A percentile compares a stretch with the other conserved stretches of the same genome.
phyloP scores from a whole-genome alignment of 2,329 filamentous ascomycete genomes.

The Sphaceloma murrayae region DNA sequence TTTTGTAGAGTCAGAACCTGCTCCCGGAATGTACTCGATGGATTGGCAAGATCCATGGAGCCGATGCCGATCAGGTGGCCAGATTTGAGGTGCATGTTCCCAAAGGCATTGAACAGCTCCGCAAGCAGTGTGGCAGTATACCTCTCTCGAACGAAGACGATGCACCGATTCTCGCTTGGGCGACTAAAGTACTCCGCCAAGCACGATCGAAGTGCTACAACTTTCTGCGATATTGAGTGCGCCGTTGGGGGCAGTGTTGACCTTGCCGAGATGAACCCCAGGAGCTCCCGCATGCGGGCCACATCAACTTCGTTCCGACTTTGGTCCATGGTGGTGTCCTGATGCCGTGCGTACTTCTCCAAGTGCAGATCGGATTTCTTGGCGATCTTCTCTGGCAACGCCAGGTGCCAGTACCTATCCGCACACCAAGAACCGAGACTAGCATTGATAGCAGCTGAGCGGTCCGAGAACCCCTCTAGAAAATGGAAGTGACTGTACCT shows the following conservation, averaged over 20 bases:
- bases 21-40: slow-evolving; percentile 58
- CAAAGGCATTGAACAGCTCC: slow-evolving; percentile 53
- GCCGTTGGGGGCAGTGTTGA: not conserved
- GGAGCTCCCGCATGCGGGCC: slow-evolving; percentile 48
- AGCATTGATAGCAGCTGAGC: slow-evolving; percentile 50
- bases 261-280: slow-evolving; percentile 28
- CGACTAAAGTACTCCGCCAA: slow-evolving; percentile 55
- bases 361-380: slow-evolving; percentile 52
- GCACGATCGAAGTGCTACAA: slow-evolving; percentile 51
- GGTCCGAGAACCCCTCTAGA: slow-evolving; percentile 50
- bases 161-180: slow-evolving; percentile 56
- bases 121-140: slow-evolving; percentile 66
- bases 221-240: slow-evolving; percentile 54
- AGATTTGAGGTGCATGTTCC: slow-evolving; percentile 49
- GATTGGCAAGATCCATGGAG: slow-evolving; percentile 32
- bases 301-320: slow-evolving; percentile 41
- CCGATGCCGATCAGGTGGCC: slow-evolving; percentile 57
- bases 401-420: slow-evolving; percentile 68
- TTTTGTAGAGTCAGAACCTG: slow-evolving; percentile 65
- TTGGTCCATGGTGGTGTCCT: not conserved
- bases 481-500: slow-evolving; percentile 43
- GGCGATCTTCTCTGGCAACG: slow-evolving; percentile 53
- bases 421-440: slow-evolving; percentile 76
- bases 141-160: slow-evolving; percentile 76
- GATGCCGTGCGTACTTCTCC: slow-evolving; percentile 26